Base-by-base conservation (phyloP, 306 rosid genomes). In the Trifolium pratense region DNA sequence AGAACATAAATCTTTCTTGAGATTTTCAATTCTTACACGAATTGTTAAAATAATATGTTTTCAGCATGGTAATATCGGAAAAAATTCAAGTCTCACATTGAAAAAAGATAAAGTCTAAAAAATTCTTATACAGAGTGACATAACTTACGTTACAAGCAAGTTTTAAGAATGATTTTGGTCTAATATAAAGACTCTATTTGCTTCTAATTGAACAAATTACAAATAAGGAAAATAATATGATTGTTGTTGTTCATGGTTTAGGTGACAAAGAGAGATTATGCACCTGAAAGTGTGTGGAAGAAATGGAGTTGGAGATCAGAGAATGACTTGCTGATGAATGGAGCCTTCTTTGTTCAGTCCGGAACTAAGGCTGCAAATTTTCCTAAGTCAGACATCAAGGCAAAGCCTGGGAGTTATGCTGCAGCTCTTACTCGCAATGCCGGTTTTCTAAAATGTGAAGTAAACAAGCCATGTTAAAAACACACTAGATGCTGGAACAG, bases 291-390 rank as follows among this genome's bases (percentile, higher is more conserved):
- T 23, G 92, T 9, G 71, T 84, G 89, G 93, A 83, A 4, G 63
- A 4, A 12, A 4, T 86, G 93, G 87, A 71, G 80, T 72, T 90
- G 90, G 91, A 79, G 73, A 66, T 88, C 90, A 55, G 82, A 90
- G 71, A 72, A 60, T 3, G 89, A 87, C 74, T 74, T 85, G 29
- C 4, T 83, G 86, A 5, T 74, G 83, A 84, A 86, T 58, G 90
- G 87, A 78, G 89, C 90, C 51, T 70, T 70, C 58, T 78, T 70
- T 63, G 17, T 3, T 10, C 5, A 61, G 59, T 70, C 77, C 13
- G 81, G 76, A 51, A 17, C 20, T 36, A 55, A 52, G 56, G 45
- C 23, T 36, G 10, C 57, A 20, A 53, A 70, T 10, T 5, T 32
- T 26, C 48, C 75, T 20, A 63, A 78, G 26, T 16, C 58, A 14